Evolutionary conservation across 1,284 basidiomycete species (phyloP), one percentile per base, ranked within the genome.

Genomic region (Schizophyllum amplum): DNA sequence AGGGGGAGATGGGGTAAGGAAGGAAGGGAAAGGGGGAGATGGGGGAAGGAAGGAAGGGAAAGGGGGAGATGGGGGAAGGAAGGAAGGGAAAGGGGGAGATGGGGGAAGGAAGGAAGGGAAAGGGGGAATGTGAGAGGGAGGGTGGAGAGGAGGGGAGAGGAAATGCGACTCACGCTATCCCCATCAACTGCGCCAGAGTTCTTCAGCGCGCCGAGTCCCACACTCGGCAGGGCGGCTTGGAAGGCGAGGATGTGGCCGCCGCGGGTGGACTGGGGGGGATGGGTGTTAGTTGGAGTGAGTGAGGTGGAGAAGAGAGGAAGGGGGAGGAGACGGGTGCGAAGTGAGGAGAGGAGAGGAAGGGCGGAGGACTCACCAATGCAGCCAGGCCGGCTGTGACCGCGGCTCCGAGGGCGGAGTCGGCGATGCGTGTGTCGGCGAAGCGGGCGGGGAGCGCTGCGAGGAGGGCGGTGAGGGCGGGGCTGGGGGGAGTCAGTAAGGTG

Each of bases 211-310:
- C n/a, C 33, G 13, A 42, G 11, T 17, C 33, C 33, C 13, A 42
- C 7, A 17, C 33, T 17, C 33, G 33, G 33, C 33, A 42, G 33
- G 13, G 13, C 33, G 33, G 84, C 83, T 52, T 91, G 83, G 74
- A 98, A 99, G 51, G 88, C 68, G 60, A 94, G 80, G 52, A 95
- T 75, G 66, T 97, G 91, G 0, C 97, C 97, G 1, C 96, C 97
- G 52, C 83, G 78, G 25, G 84, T 82, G 63, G 85, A 81, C 88
- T 92, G 60, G 46, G 53, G 33, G 33, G 33, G 27, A 33, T 5
- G 27, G 27, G 27, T 33, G 27, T 33, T 33, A 33, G 27, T 33
- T 5, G 13, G 27, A 5, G 47, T 51, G 24, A 57, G 25, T 2
- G 22, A 24, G 13, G 49, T 63, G 11, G 53, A 47, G 27, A 49